These are phyloP conservation scores for Globisporangium nunn DNA, from an alignment of 352 stramenopile species.

Conservation along the genomic window DNA sequence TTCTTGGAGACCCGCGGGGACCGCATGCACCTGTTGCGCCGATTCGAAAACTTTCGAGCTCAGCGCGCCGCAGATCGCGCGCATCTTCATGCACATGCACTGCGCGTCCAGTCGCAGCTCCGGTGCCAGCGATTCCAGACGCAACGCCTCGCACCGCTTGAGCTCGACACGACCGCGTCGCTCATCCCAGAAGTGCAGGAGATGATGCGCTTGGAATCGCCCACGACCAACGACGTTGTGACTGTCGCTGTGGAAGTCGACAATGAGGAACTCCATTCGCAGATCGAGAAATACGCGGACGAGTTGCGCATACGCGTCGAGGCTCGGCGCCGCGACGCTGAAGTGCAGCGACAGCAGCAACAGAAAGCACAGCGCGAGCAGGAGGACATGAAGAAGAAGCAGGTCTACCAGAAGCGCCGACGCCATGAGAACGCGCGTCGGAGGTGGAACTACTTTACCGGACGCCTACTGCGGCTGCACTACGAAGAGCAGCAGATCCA, in stretches of 20 bases:
- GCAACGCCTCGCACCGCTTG: conserved; percentile 29
- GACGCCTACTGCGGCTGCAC: conserved; percentile 17
- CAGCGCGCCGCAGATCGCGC: conserved; percentile 10
- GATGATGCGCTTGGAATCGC: conserved; percentile 11
- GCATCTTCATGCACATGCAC: conserved; percentile 16
- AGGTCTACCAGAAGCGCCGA: conserved; percentile 27
- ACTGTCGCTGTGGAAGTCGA: conserved; percentile 23
- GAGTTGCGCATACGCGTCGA: conserved; percentile 31
- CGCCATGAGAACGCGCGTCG: conserved; percentile 24
- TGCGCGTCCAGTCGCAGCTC: conserved; percentile 25
- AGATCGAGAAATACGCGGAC: conserved; percentile 35
- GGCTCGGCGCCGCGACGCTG: conserved; percentile 23
- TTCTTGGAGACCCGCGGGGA: conserved; percentile 24
- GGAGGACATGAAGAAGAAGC: conserved; percentile 31
- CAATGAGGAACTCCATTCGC: conserved; percentile 23
- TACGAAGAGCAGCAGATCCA: conserved; percentile 8
- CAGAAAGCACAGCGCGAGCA: conserved; percentile 29
- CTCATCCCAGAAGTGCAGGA: conserved; percentile 33
- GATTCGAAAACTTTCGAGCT: conserved; percentile 7
- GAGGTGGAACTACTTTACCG: conserved; percentile 31
- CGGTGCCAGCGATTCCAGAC: conserved; percentile 42
- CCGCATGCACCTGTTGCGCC: conserved; percentile 9
- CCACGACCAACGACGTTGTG: conserved; percentile 2
- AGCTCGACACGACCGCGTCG: conserved; percentile 28
- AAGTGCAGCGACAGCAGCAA: conserved; percentile 24